These are phyloP conservation scores for Nymphaea colorata DNA, from an alignment of 164 flowering plant species.

Conservation along the genomic window DNA sequence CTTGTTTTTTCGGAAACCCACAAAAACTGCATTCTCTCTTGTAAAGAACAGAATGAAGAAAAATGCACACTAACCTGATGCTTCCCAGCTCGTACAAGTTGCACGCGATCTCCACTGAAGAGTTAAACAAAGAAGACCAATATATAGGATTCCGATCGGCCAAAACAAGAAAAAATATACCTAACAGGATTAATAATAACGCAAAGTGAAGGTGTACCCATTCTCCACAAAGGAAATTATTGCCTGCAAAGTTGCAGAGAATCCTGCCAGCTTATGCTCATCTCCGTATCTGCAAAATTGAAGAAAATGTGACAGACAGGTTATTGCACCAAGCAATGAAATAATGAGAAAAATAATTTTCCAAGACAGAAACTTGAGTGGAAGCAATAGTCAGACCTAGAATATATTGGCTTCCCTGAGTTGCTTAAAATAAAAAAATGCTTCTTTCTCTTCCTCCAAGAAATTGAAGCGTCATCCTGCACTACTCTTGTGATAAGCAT, in stretches of 20 bases:
- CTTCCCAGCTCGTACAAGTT: slow-evolving; percentile 85
- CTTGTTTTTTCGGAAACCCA: no score
- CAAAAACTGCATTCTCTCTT: background rate
- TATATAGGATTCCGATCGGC: background rate
- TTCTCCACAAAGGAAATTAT: slow-evolving; percentile 97
- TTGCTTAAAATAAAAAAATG: slow-evolving; percentile 85
- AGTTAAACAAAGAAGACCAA: slow-evolving; percentile 11
- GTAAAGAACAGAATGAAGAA: background rate
- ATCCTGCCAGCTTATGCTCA: slow-evolving; percentile 94
- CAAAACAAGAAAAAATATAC: background rate
- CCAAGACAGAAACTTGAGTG: background rate
- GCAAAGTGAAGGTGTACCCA: slow-evolving; percentile 37
- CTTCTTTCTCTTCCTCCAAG: slow-evolving; percentile 98
- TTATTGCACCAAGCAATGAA: background rate
- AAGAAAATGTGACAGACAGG: background rate
- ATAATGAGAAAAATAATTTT: background rate
- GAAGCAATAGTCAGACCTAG: slow-evolving; percentile 39
- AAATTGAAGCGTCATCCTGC: slow-evolving; percentile 96
- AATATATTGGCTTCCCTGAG: slow-evolving; percentile 96
- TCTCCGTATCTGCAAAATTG: slow-evolving; percentile 71
- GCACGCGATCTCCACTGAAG: slow-evolving; percentile 79
- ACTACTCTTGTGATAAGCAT: slow-evolving; percentile 13
- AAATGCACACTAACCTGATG: slow-evolving; percentile 57
- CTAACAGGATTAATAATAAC: background rate
- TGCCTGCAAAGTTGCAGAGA: slow-evolving; percentile 96